Evolutionary conservation across 257 asterid genomes (phyloP), one percentile per base, ranked within the genome.

Genomic region (Hygrophila difformis): DNA sequence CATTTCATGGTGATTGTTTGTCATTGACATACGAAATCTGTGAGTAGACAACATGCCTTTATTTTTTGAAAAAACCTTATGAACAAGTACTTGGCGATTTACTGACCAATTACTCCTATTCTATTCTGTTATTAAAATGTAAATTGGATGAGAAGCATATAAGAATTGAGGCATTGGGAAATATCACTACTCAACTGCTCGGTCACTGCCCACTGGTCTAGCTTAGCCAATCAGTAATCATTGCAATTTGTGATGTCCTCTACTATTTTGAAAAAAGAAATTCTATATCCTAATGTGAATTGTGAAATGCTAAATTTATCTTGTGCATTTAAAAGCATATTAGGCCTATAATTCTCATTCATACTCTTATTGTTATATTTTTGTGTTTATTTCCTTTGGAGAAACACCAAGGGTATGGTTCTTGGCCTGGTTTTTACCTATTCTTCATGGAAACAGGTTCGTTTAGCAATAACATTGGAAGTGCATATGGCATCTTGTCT

Each of bases 401-500:
- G 31, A 26, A n/a, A 8, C 8, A 26, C 8, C 4, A 8, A 26
- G 7, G 7, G 8, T 26, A 26, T 3, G 31, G 31, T 26, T 50
- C 43, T 29, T 54, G 37, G 59, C 63, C 57, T 35, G 24, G 44
- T 41, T 39, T 42, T 58, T 53, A 0, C 31, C 28, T 53, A 33
- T 33, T 60, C 38, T 38, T 49, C 54, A 17, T 68, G 58, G 21
- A 33, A 66, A 71, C 95, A 88, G 97, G 73, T 65, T 62, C 72
- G 55, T 85, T 89, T 63, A 64, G 66, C 12, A 66, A 78, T 52
- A 84, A 71, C 56, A 74, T 89, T 39, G 94, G 98, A 56, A 85
- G 94, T 57, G 65, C 78, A 64, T 77, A 73, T 59, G 98, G 96
- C 26, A 89, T 89, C 54, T 64, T 70, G 62, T 47, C 92, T 44